Base-by-base conservation (phyloP, 139 green algal genomes). In the Zygnema cylindricum region DNA sequence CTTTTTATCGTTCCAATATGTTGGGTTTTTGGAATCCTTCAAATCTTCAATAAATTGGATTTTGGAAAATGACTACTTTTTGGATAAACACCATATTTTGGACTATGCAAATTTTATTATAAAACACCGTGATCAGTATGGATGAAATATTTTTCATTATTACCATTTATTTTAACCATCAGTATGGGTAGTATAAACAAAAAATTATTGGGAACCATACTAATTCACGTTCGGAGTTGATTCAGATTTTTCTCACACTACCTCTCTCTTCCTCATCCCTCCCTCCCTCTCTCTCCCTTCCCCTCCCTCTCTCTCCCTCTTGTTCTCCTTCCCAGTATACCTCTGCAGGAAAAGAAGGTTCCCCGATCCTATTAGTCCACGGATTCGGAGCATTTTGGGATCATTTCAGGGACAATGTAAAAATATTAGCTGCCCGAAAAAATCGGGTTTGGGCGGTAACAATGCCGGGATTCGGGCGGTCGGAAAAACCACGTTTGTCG, bases 311-410 rank as follows among this genome's bases (percentile, higher is more conserved):
- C 49, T 63, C 49, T 63, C 49, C 49, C 49, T 63, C 16, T 16
- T 79, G 7, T 43, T 11, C 38, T 16, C 11, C 43, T 79, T 41
- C 40, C 85, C 81, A 90, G 86, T 85, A 88, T 25, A 32, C 85
- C 7, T 69, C 54, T 35, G 82, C 57, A 1, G 82, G 82, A 22
- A 43, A 23, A 30, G n/a, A 84, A 40, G 82, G 86, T 7, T 55
- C 86, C 22, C 82, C 84, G 1, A 69, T 92, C 1, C 43, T 92
- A 0, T 78, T 92, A 32, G 63, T 92, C 33, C 88, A 92, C 41
- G 88, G 89, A 0, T 93, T 93, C 90, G 89, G 89, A 7, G 89
- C 89, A 1, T 90, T 91, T 49, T 63, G 41, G 32, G 82, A 92
- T 30, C 89, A 93, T n/a, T 93, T 73, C 41, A 42, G 88, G 16